A percentile compares a stretch with the other conserved stretches of the same genome.
These are phyloP conservation scores for Coemansia sp. DNA, from an alignment of 192 early-diverging fungal genomes.

Conservation along the genomic window DNA sequence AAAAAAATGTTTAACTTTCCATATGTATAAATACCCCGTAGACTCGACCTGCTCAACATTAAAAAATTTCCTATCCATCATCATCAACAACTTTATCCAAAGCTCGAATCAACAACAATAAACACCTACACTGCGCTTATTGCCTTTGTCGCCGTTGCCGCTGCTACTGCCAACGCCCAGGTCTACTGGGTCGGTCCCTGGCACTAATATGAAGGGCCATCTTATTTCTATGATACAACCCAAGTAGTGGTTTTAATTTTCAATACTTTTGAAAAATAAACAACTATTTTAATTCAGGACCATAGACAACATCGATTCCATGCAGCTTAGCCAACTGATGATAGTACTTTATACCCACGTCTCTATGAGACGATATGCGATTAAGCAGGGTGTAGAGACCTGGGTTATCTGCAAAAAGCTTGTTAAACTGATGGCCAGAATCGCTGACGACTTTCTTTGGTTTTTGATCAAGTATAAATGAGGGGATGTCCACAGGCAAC, in stretches of 20 bases:
- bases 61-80: neutral
- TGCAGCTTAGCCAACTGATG: conserved; percentile 15
- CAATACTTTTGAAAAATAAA: neutral
- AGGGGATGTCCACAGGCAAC: conserved; percentile 27
- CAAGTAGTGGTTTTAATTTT: no score
- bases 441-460: conserved; percentile 36
- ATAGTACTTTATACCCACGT: conserved; percentile 25
- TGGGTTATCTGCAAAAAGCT: conserved; percentile 11
- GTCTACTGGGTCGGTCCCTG: conserved; percentile 21
- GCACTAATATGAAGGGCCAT: neutral
- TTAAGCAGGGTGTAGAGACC: conserved; percentile 25
- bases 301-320: neutral
- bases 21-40: neutral
- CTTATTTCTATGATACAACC: neutral
- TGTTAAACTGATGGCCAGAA: conserved; percentile 25
- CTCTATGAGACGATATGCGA: conserved; percentile 37
- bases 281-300: neutral
- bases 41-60: neutral
- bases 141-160: conserved; percentile 15
- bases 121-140: conserved; percentile 18
- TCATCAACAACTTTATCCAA: conserved; percentile 4
- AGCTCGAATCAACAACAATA: neutral
- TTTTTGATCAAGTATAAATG: conserved; percentile 13
- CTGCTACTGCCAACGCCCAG: conserved; percentile 18
- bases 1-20: neutral